Percentiles rank a stretch among this genome's conserved stretches.
Evolutionary conservation across 2,329 filamentous ascomycete species (phyloP).

Genomic region (Bimuria novae-zelandiae): DNA sequence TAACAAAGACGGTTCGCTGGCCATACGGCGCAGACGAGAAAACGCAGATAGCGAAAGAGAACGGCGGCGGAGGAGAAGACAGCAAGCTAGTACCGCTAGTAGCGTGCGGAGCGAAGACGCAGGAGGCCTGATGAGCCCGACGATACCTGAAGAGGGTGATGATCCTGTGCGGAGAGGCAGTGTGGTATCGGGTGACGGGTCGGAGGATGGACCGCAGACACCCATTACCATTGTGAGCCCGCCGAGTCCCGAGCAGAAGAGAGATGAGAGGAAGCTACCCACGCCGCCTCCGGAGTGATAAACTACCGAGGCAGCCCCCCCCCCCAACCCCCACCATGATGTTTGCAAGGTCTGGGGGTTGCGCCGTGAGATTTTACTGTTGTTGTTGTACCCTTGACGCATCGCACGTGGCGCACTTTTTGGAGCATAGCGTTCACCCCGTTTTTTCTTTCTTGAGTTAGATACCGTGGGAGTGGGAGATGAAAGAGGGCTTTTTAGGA

Average conservation of each 20-base stretch:
- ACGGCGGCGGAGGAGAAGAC: conserved; percentile 64
- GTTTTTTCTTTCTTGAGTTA: too few species aligned
- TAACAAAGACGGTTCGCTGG: conserved; percentile 53
- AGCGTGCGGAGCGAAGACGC: conserved; percentile 34
- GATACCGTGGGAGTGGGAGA: too few species aligned
- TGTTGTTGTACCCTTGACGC: too few species aligned
- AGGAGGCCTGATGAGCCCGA: conserved; percentile 38
- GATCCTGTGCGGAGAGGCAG: conserved; percentile 15
- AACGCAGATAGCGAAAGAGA: conserved; percentile 80
- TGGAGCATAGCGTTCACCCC: too few species aligned
- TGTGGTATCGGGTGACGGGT: conserved; percentile 15
- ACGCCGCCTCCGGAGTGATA: conserved; percentile 40
- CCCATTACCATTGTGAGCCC: conserved; percentile 45
- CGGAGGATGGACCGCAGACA: conserved; percentile 21
- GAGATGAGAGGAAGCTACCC: conserved; percentile 26
- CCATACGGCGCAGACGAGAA: conserved; percentile 69
- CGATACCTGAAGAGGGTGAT: conserved; percentile 39
- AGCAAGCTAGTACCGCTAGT: conserved; percentile 37
- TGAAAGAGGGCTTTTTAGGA: too few species aligned
- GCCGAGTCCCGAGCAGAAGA: conserved; percentile 41
- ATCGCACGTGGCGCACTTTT: too few species aligned
- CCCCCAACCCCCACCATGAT: too few species aligned
- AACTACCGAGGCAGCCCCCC: too few species aligned
- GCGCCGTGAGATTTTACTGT: too few species aligned
- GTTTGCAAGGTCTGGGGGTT: too few species aligned